phyloP scores from a whole-genome alignment of 176 grass and related monocot species.

The Cymbopogon citratus region DNA sequence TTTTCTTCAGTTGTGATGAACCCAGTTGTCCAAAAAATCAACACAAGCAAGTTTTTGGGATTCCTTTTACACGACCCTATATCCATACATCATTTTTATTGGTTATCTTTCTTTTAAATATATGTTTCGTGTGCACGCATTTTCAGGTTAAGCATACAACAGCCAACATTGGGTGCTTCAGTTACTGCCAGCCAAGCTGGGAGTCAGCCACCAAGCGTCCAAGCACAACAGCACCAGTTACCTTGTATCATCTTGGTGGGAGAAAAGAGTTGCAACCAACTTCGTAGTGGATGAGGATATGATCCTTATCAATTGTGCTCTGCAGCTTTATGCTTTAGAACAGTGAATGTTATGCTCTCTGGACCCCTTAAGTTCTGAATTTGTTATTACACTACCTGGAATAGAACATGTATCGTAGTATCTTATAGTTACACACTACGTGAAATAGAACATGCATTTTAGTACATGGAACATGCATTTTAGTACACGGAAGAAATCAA shows the following conservation, averaged over 20 bases:
- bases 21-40: slow-evolving; percentile 40
- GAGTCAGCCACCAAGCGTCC: slow-evolving; percentile 40
- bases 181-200: slow-evolving; percentile 81
- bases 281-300: too few species aligned
- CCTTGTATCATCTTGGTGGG: neutral
- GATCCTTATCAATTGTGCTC: too few species aligned
- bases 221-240: slow-evolving; percentile 38
- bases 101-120: neutral
- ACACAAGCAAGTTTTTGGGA: neutral
- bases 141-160: slow-evolving; percentile 86
- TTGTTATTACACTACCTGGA: too few species aligned
- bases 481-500: too few species aligned
- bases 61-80: slow-evolving; percentile 3
- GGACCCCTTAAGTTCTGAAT: too few species aligned
- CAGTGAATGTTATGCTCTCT: too few species aligned
- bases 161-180: slow-evolving; percentile 22
- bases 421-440: too few species aligned
- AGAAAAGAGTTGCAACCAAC: too few species aligned
- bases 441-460: too few species aligned
- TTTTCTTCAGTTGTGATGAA: slow-evolving; percentile 84
- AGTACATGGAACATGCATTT: too few species aligned
- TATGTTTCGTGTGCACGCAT: neutral
- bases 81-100: neutral
- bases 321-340: too few species aligned
- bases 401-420: neutral